Conservation (phyloP, 163 green algal species). For the Scenedesmus sp. region DNA sequence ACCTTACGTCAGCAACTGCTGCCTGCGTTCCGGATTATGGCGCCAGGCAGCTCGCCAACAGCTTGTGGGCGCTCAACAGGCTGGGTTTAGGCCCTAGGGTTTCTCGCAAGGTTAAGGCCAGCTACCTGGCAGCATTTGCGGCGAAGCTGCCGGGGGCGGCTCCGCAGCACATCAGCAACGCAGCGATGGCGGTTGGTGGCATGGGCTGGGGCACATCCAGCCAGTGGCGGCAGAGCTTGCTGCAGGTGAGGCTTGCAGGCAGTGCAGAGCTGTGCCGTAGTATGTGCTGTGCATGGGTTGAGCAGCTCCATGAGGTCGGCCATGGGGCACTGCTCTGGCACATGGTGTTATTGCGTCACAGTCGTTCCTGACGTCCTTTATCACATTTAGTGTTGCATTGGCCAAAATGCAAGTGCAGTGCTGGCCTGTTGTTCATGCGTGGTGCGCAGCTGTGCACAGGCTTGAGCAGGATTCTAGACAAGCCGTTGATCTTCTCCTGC, state of each 20-base stretch:
- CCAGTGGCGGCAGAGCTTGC: background rate
- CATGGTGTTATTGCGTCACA: no score
- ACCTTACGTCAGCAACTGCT: background rate
- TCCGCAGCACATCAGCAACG: slow-evolving; percentile 64
- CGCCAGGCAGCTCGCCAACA: slow-evolving; percentile 62
- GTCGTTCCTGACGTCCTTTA: no score
- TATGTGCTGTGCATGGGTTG: background rate
- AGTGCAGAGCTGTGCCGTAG: background rate
- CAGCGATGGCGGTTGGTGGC: slow-evolving; percentile 46
- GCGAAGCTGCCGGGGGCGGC: slow-evolving; percentile 36
- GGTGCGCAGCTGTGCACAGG: no score
- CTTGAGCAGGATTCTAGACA: no score
- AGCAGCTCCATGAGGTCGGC: no score
- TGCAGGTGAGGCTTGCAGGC: slow-evolving; percentile 22
- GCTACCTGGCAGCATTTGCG: background rate
- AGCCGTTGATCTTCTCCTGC: background rate
- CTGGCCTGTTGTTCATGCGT: no score
- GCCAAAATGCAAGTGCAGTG: no score
- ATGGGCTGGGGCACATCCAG: slow-evolving; percentile 43
- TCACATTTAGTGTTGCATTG: no score
- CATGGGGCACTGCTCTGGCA: no score
- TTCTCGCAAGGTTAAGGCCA: background rate
- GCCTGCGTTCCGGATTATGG: slow-evolving; percentile 37
- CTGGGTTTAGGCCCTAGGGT: slow-evolving; percentile 43
- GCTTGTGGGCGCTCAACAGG: slow-evolving; percentile 59